Evolutionary conservation across 345 rosid genomes (phyloP).

Genomic region (Syzygium aqueum): DNA sequence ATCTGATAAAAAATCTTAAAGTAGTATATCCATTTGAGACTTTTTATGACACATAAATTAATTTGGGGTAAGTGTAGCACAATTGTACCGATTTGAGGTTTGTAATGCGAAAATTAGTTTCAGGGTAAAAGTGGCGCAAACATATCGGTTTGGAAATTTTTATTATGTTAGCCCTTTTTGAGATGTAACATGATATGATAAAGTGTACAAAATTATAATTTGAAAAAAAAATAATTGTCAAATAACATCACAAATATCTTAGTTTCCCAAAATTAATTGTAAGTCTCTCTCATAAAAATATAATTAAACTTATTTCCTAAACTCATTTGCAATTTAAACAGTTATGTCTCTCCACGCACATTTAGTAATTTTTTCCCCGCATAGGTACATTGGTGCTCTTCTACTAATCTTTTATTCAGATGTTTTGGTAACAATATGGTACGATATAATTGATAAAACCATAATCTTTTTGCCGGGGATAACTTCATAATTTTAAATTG

Average conservation of each 20-base stretch:
- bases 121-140: too few relatives aligned
- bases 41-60: too few relatives aligned
- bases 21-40: too few relatives aligned
- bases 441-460: not conserved
- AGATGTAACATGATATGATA: not conserved
- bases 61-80: too few relatives aligned
- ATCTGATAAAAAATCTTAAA: too few relatives aligned
- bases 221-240: not conserved
- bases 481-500: not conserved
- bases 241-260: not conserved
- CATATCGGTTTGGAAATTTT: too few relatives aligned
- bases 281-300: not conserved
- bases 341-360: not conserved
- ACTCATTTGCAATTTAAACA: not conserved
- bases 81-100: too few relatives aligned
- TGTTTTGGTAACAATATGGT: fast-evolving
- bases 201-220: not conserved
- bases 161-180: too few relatives aligned
- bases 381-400: not conserved
- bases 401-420: not conserved
- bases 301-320: not conserved
- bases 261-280: not conserved
- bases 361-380: not conserved
- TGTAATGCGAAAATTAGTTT: too few relatives aligned
- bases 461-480: not conserved